Base-by-base conservation (phyloP, 768 basidiomycete species). In the Mycena rosella region DNA sequence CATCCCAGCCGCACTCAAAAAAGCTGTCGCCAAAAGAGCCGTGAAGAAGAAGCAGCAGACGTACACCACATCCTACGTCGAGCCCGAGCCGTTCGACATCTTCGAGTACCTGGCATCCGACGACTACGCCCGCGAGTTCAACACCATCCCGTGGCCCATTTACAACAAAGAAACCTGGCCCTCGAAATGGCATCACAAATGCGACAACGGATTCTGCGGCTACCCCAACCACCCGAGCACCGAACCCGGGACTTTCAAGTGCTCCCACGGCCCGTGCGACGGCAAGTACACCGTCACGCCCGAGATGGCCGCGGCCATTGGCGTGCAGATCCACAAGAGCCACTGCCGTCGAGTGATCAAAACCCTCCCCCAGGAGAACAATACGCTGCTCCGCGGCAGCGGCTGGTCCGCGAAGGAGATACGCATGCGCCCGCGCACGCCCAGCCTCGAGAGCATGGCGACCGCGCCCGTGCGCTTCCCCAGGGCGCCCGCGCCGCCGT, bases 101-200 rank as follows among this genome's bases (percentile, higher is more conserved):
- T 18, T 40, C 14, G 17, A 36, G 34, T 36, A 15, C 8, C 15
- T 36, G 15, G 34, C 34, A 15, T n/a, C n/a, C n/a, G 34, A 22
- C 22, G 32, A 36, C 32, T 20, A 13, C 40, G 17, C 29, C n/a
- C n/a, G n/a, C n/a, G 57, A 5, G 5, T 5, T 11, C 14, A 26
- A 29, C 7, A 36, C 57, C 20, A n/a, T n/a, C n/a, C n/a, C n/a
- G n/a, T 52, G 30, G 17, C 48, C 22, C 15, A 11, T 18, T 18
- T 34, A 34, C 15, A 27, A n/a, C 8, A 56, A 56, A 1, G 38
- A 24, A 0, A 14, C 36, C 30, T 81, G 80, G 80, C 80, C 80
- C 22, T 81, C 80, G 11, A 73, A 73, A 11, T 79, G 72, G 60
- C 80, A 81, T 56, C 78, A 80, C 71, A 81, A 78, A 60, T 81